These are phyloP conservation scores for Echinosophora koreensis DNA, from an alignment of 306 rosid species.

Conservation along the genomic window DNA sequence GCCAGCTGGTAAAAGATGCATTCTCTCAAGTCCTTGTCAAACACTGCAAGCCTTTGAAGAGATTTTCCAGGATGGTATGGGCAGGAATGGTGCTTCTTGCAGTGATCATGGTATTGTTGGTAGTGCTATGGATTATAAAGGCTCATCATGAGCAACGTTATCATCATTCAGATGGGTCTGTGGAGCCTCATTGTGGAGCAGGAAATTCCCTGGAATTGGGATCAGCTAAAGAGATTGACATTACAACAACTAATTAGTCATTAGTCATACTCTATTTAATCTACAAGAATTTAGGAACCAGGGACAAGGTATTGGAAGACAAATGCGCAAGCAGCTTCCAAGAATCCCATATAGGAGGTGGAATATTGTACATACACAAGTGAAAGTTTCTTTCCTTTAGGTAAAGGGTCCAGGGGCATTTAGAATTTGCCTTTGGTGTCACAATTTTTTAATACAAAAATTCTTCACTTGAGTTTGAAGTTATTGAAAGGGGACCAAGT, in stretches of 20 bases:
- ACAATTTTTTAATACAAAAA: neutral
- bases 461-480: neutral
- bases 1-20: conserved; percentile 72
- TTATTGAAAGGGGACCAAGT: conserved; percentile 40
- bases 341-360: conserved; percentile 7
- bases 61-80: conserved; percentile 64
- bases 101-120: conserved; percentile 60
- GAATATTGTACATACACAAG: conserved; percentile 22
- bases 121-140: conserved; percentile 60
- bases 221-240: conserved; percentile 42
- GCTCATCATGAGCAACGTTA: conserved; percentile 42
- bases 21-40: conserved; percentile 63
- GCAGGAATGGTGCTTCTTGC: conserved; percentile 60
- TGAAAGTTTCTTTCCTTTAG: neutral
- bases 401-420: conserved; percentile 22
- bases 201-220: conserved; percentile 44
- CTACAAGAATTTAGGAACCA: conserved; percentile 29
- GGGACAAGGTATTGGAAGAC: conserved; percentile 28
- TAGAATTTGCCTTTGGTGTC: conserved; percentile 38
- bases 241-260: conserved; percentile 16
- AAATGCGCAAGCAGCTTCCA: conserved; percentile 50
- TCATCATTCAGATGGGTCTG: conserved; percentile 54
- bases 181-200: conserved; percentile 53
- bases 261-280: conserved; percentile 23
- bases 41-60: conserved; percentile 80